Percentiles rank a stretch among this genome's conserved stretches.
These are phyloP conservation scores for Diospyros lotus DNA, from an alignment of 148 eudicot genomes.

Conservation along the genomic window DNA sequence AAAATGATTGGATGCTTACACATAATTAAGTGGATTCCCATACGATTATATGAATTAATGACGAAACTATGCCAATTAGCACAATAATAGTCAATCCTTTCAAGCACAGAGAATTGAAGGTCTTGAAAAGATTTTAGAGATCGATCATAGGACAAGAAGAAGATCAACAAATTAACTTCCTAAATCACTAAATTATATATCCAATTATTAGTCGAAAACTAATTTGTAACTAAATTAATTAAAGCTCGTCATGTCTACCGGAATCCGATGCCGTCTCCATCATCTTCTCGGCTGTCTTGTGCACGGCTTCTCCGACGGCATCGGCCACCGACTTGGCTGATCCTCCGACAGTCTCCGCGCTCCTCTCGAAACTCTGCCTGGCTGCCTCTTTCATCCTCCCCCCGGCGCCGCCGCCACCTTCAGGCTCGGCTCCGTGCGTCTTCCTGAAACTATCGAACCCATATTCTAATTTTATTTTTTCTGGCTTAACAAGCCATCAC, in stretches of 20 bases:
- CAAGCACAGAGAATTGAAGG: no score
- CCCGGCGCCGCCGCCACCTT: not conserved
- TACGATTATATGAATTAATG: no score
- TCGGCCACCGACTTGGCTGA: constrained; percentile 27
- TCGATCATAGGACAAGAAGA: no score
- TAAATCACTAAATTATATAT: no score
- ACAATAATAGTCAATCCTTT: no score
- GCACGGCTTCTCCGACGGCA: constrained; percentile 16
- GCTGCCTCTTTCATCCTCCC: constrained; percentile 25
- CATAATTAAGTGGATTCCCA: no score
- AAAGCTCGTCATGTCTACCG: constrained; percentile 6
- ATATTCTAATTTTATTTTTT: not conserved
- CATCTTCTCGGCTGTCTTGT: constrained; percentile 35
- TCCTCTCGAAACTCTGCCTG: constrained; percentile 21
- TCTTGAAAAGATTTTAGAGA: no score
- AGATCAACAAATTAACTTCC: no score
- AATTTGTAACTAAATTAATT: not conserved
- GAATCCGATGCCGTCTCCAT: constrained; percentile 16
- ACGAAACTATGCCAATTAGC: no score
- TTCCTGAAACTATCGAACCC: constrained; percentile 19
- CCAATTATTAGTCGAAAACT: no score
- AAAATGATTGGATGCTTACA: no score
- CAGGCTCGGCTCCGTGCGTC: not conserved
- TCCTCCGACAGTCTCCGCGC: constrained; percentile 26
- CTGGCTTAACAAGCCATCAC: no score